Evolutionary conservation across 1,139 yeast genomes (phyloP).

Genomic region (Yamadazyma sp.): DNA sequence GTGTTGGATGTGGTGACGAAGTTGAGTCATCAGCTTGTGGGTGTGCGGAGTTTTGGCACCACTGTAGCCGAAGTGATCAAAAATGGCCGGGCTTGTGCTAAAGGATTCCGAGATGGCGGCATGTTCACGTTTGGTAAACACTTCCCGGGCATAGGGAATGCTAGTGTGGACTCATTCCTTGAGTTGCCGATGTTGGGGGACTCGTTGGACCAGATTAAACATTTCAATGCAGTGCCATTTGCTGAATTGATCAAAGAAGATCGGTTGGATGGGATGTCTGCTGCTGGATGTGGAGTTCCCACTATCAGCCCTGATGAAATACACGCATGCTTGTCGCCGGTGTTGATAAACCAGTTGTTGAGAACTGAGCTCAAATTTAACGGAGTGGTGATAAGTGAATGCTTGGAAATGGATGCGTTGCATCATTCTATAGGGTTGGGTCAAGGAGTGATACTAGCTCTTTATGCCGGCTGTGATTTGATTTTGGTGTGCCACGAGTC

Average conservation of each 20-base stretch:
- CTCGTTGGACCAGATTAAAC: slow-evolving; percentile 52
- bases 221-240: slow-evolving; percentile 54
- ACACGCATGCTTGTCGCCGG: slow-evolving; percentile 63
- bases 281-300: slow-evolving; percentile 73
- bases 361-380: slow-evolving; percentile 54
- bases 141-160: slow-evolving; percentile 68
- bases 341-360: slow-evolving; percentile 53
- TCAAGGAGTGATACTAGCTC: slow-evolving; percentile 63
- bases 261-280: slow-evolving; percentile 57
- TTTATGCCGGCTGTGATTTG: slow-evolving; percentile 66
- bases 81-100: slow-evolving; percentile 55
- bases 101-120: slow-evolving; percentile 58
- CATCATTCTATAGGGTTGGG: slow-evolving; percentile 64
- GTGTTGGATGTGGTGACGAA: slow-evolving; percentile 64
- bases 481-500: slow-evolving; percentile 62
- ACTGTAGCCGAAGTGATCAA: slow-evolving; percentile 58
- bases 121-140: slow-evolving; percentile 60
- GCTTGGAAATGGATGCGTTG: slow-evolving; percentile 65
- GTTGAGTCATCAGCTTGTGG: slow-evolving; percentile 56
- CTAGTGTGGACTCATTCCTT: slow-evolving; percentile 55
- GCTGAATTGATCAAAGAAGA: slow-evolving; percentile 47
- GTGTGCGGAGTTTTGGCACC: slow-evolving; percentile 64
- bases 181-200: slow-evolving; percentile 64
- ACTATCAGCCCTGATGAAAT: slow-evolving; percentile 60
- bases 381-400: slow-evolving; percentile 64